Conservation (phyloP, 176 grass and related monocot species). For the Olyra latifolia region DNA sequence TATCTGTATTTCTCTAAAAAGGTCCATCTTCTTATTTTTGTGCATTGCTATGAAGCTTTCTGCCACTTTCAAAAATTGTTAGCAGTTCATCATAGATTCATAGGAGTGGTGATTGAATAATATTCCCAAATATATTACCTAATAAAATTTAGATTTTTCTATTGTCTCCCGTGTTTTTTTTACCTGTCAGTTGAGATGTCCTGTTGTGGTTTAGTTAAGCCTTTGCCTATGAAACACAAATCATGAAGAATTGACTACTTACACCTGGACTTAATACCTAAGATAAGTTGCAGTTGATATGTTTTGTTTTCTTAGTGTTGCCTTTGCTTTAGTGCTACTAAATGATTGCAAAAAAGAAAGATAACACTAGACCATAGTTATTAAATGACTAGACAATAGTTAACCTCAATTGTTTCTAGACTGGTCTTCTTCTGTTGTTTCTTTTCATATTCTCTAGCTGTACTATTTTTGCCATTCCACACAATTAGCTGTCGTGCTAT, state of each 20-base stretch:
- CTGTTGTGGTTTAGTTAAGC: neutral
- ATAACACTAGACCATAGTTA: neutral
- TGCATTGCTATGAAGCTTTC: no score
- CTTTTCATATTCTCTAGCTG: neutral
- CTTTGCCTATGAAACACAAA: neutral
- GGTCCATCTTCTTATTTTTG: no score
- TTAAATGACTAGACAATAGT: neutral
- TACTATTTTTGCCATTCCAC: neutral
- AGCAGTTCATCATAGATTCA: neutral
- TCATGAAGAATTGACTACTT: neutral
- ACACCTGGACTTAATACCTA: neutral
- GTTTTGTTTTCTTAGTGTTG: neutral
- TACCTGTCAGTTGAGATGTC: neutral
- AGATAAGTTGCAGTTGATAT: neutral
- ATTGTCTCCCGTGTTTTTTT: neutral
- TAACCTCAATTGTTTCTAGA: neutral
- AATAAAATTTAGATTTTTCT: neutral
- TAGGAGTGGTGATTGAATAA: neutral
- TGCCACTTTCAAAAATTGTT: neutral
- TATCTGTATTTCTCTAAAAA: neutral
- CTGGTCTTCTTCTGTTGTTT: neutral
- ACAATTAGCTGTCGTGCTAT: neutral
- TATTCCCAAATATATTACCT: neutral
- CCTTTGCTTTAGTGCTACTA: neutral
- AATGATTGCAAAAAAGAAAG: slow-evolving; percentile 11